Conservation (phyloP, 345 rosid genomes). For the Isatis tinctoria region DNA sequence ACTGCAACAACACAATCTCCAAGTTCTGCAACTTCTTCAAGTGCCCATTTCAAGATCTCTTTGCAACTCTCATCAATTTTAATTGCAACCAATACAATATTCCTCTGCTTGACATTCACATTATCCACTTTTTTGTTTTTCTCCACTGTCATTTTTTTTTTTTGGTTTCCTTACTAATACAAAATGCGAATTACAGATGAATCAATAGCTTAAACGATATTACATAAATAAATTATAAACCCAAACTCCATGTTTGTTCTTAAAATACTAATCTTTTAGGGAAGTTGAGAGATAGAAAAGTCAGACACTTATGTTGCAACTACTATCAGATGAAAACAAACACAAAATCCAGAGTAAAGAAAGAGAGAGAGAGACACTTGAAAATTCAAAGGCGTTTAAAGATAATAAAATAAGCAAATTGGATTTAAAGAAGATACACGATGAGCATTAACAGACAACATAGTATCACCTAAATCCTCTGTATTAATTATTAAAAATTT, state of each 20-base stretch:
- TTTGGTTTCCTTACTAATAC: constrained; percentile 3
- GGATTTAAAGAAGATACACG: constrained; percentile 16
- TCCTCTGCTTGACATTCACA: constrained; percentile 38
- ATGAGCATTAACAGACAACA: constrained; percentile 32
- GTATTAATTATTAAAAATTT: constrained; percentile 14
- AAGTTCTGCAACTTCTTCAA: constrained; percentile 74
- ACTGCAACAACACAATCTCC: constrained; percentile 75
- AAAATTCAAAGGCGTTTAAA: constrained; percentile 12
- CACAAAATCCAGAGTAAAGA: constrained; percentile 19
- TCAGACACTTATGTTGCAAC: constrained; percentile 26
- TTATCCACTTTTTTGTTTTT: constrained; percentile 29
- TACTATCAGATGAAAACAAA: constrained; percentile 26
- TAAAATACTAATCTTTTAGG: neutral
- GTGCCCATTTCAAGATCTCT: constrained; percentile 74
- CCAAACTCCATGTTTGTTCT: neutral
- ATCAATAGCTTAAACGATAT: neutral
- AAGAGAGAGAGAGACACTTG: constrained; percentile 15
- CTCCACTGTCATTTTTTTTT: constrained; percentile 39
- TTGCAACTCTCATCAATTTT: constrained; percentile 53
- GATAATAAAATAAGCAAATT: neutral
- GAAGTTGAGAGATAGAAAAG: constrained; percentile 15
- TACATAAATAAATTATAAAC: neutral
- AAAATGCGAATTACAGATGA: neutral
- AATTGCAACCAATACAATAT: constrained; percentile 64
- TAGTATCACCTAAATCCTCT: constrained; percentile 28